Evolutionary conservation across 1,284 basidiomycete species (phyloP).

Genomic region (Apiotrichum laibachii): DNA sequence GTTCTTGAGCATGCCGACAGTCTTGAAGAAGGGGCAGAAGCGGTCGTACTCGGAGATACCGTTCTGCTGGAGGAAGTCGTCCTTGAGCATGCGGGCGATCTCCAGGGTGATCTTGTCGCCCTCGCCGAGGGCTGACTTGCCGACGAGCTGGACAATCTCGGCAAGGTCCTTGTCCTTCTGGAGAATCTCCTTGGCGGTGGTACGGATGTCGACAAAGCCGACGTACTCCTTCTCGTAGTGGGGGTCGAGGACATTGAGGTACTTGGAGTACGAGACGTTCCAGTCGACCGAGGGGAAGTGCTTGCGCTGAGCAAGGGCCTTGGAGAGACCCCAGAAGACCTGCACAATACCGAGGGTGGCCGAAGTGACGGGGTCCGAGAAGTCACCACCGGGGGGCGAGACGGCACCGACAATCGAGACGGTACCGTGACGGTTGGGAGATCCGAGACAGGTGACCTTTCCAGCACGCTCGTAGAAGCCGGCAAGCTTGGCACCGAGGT

Average conservation of each 20-base stretch:
- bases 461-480: constrained; percentile 99
- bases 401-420: constrained; percentile 99
- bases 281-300: constrained; percentile 99
- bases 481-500: constrained; percentile 92
- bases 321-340: constrained; percentile 66
- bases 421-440: constrained; percentile 81
- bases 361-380: constrained; percentile 97
- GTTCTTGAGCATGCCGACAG: constrained; percentile 90
- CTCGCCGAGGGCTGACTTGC: constrained; percentile 96
- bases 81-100: constrained; percentile 91
- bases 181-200: constrained; percentile 89
- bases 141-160: constrained; percentile 98
- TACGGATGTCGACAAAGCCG: constrained; percentile 89
- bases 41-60: constrained; percentile 98
- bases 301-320: constrained; percentile 78
- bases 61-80: constrained; percentile 98
- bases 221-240: constrained; percentile 89
- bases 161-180: constrained; percentile 99
- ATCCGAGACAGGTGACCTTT: constrained; percentile 88
- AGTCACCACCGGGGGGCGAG: constrained; percentile 97
- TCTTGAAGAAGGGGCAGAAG: constrained; percentile 98
- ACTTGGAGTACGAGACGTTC: constrained; percentile 98
- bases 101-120: constrained; percentile 98
- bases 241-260: constrained; percentile 89
- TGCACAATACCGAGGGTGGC: constrained; percentile 98